Evolutionary conservation across 2,329 filamentous ascomycete genomes (phyloP).

Genomic region (Pyricularia pennisetigena): DNA sequence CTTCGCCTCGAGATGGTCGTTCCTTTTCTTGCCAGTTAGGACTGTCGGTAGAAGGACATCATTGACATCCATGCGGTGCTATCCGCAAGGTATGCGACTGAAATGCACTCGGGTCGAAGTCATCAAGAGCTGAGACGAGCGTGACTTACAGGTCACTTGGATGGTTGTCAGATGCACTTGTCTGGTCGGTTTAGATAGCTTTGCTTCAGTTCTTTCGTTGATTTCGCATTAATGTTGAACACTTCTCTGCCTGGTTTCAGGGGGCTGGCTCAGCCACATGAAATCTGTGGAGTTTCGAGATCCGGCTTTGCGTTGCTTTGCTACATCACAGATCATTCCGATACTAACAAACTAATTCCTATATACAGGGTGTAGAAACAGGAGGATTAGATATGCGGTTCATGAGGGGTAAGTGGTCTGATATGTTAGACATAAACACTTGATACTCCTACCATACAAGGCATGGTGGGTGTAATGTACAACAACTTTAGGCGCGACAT

Average conservation of each 20-base stretch:
- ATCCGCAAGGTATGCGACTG: not conserved
- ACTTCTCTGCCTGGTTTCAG: slow-evolving; percentile 5
- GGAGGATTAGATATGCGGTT: not conserved
- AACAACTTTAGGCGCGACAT: too few species aligned
- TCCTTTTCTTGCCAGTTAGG: not conserved
- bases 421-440: too few species aligned
- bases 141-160: not conserved
- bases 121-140: not conserved
- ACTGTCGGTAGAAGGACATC: not conserved
- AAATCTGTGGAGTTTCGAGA: slow-evolving; percentile 3
- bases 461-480: too few species aligned
- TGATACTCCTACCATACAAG: too few species aligned
- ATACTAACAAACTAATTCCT: not conserved
- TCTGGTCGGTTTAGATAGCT: not conserved
- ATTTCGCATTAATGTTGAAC: slow-evolving; percentile 4
- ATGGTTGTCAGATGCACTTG: not conserved
- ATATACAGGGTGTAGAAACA: not conserved
- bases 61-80: not conserved
- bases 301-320: not conserved
- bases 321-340: not conserved
- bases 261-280: slow-evolving; percentile 2
- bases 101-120: not conserved
- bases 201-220: not conserved
- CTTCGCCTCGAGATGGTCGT: not conserved
- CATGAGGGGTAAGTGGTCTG: not conserved